Evolutionary conservation across 805 yeast species (phyloP).

Genomic region (Lipomyces spencermartinsiae): DNA sequence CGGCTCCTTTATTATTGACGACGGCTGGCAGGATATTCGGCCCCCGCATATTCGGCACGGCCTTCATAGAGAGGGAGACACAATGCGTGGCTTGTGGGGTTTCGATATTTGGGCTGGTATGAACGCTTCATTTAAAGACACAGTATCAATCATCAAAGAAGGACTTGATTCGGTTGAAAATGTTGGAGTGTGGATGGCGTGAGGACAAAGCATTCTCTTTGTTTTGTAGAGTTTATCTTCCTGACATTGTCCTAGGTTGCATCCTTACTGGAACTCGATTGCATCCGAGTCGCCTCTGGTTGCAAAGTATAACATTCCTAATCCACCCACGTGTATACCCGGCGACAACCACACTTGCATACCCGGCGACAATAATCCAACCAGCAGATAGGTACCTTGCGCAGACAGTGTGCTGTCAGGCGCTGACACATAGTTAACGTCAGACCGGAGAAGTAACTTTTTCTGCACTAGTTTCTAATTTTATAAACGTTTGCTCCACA

Average conservation of each 20-base stretch:
- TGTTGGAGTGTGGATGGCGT: slow-evolving; percentile 21
- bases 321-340: too few relatives aligned
- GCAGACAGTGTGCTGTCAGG: too few relatives aligned
- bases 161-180: slow-evolving; percentile 4
- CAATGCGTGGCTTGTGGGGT: slow-evolving; percentile 10
- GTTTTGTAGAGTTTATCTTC: background rate
- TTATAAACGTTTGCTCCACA: too few relatives aligned
- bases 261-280: slow-evolving; percentile 14
- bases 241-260: slow-evolving; percentile 3
- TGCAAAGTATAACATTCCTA: slow-evolving; percentile 6
- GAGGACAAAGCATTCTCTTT: background rate
- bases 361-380: too few relatives aligned
- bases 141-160: slow-evolving; percentile 10
- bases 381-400: too few relatives aligned
- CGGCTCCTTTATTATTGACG: slow-evolving; percentile 20
- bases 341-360: too few relatives aligned
- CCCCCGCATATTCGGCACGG: slow-evolving; percentile 16
- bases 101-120: slow-evolving; percentile 15
- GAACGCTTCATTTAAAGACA: slow-evolving; percentile 10
- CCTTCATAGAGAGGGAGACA: background rate
- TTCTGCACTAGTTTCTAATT: too few relatives aligned
- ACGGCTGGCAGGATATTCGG: slow-evolving; percentile 21
- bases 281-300: slow-evolving; percentile 9
- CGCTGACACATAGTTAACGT: too few relatives aligned
- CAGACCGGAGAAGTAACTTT: too few relatives aligned